Conservation (phyloP, 306 rosid genomes). For the Cyamopsis tetragonoloba region DNA sequence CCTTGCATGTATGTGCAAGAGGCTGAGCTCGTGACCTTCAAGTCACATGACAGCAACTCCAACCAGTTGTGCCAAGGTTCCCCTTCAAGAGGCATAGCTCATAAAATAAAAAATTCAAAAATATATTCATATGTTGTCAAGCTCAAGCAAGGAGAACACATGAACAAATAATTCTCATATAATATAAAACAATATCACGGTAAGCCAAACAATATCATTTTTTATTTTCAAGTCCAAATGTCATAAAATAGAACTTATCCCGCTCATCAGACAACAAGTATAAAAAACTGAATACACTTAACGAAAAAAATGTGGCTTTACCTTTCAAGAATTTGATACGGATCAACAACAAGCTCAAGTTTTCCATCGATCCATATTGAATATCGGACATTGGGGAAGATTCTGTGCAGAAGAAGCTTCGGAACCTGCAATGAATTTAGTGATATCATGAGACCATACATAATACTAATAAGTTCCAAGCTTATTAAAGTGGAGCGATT, state of each 20-base stretch:
- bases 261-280: neutral
- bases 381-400: conserved; percentile 82
- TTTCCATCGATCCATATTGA: conserved; percentile 97
- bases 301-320: conserved; percentile 17
- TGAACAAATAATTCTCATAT: neutral
- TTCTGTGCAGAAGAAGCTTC: conserved; percentile 96
- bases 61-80: too few relatives aligned
- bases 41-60: too few relatives aligned
- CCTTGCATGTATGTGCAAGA: too few relatives aligned
- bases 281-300: neutral
- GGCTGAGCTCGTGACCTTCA: too few relatives aligned
- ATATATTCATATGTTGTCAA: neutral
- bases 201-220: neutral
- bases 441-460: conserved; percentile 16
- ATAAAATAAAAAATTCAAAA: neutral
- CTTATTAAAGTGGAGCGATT: neutral
- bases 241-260: neutral
- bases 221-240: neutral
- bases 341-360: conserved; percentile 81
- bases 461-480: neutral
- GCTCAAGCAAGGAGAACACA: neutral
- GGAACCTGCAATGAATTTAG: conserved; percentile 60
- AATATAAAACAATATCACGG: too few relatives aligned
- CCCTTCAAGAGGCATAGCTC: too few relatives aligned
- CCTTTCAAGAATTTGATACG: conserved; percentile 91